Evolutionary conservation across 2,329 filamentous ascomycete species (phyloP).

Genomic region (Pseudogymnoascus sp.): DNA sequence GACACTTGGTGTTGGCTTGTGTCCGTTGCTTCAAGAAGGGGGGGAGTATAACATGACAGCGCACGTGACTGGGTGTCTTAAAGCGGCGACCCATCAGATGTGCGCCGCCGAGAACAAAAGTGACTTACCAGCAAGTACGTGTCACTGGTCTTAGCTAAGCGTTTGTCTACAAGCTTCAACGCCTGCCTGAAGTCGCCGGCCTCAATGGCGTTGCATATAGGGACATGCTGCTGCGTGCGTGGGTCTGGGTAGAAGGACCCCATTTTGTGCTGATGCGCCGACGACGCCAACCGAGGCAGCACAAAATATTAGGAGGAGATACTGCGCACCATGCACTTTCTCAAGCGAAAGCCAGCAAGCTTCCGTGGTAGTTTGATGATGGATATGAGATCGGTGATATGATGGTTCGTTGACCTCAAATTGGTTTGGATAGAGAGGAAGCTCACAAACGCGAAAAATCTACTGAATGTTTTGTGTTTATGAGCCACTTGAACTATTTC

Average conservation of each 20-base stretch:
- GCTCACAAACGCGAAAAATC: background rate
- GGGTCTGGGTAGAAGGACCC: slow-evolving; percentile 10
- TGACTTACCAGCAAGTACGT: slow-evolving; percentile 25
- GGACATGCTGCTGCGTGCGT: slow-evolving; percentile 23
- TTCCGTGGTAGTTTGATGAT: background rate
- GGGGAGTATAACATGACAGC: background rate
- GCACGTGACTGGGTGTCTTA: slow-evolving; percentile 5
- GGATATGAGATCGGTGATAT: slow-evolving; percentile 1
- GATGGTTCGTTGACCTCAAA: background rate
- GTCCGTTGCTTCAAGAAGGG: background rate
- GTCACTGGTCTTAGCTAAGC: slow-evolving; percentile 24
- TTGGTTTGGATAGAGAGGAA: background rate
- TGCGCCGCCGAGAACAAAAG: background rate
- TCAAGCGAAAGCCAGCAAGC: background rate
- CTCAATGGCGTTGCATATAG: slow-evolving; percentile 29
- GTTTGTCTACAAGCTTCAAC: slow-evolving; percentile 28
- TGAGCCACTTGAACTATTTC: background rate
- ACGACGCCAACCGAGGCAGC: slow-evolving; percentile 1
- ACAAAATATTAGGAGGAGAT: background rate
- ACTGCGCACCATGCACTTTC: background rate
- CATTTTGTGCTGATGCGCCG: slow-evolving; percentile 2
- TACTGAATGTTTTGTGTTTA: background rate
- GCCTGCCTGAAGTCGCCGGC: slow-evolving; percentile 28
- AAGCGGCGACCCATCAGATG: slow-evolving; percentile 2
- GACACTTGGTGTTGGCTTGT: background rate